Evolutionary conservation across 225 moss, liverwort and hornwort genomes (phyloP).

Genomic region (Polytrichum formosum): DNA sequence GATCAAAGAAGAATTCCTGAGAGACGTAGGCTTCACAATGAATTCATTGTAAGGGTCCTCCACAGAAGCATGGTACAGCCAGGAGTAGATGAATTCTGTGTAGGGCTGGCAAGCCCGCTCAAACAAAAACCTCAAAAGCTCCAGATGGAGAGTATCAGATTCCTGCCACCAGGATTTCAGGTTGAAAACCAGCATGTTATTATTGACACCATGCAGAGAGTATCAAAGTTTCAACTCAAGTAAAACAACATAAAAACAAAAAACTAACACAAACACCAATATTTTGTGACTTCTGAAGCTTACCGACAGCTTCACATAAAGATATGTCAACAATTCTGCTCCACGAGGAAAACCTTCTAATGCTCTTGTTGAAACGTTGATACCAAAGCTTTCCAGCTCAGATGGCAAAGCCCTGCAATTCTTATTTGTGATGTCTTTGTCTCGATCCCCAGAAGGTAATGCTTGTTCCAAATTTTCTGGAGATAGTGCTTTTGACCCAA

Average conservation of each 20-base stretch:
- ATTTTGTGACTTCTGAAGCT: constrained; percentile 7
- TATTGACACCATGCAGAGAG: too few relatives aligned
- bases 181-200: background rate
- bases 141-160: constrained; percentile 72
- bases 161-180: constrained; percentile 43
- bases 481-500: constrained; percentile 10
- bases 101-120: constrained; percentile 93
- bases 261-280: too few relatives aligned
- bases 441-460: constrained; percentile 5
- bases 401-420: constrained; percentile 5
- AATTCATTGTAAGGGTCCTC: constrained; percentile 86
- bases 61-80: constrained; percentile 91
- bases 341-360: constrained; percentile 84
- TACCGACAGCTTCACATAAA: constrained; percentile 83
- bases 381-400: constrained; percentile 35
- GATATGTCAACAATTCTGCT: constrained; percentile 84
- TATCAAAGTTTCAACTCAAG: too few relatives aligned
- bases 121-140: constrained; percentile 83
- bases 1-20: constrained; percentile 21
- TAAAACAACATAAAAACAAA: too few relatives aligned
- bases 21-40: constrained; percentile 60
- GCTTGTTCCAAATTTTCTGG: constrained; percentile 14
- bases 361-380: constrained; percentile 43
- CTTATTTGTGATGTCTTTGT: constrained; percentile 25
- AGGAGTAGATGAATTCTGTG: constrained; percentile 76